Conservation (phyloP, 495 filamentous ascomycete genomes). For the Xylaria longipes region DNA sequence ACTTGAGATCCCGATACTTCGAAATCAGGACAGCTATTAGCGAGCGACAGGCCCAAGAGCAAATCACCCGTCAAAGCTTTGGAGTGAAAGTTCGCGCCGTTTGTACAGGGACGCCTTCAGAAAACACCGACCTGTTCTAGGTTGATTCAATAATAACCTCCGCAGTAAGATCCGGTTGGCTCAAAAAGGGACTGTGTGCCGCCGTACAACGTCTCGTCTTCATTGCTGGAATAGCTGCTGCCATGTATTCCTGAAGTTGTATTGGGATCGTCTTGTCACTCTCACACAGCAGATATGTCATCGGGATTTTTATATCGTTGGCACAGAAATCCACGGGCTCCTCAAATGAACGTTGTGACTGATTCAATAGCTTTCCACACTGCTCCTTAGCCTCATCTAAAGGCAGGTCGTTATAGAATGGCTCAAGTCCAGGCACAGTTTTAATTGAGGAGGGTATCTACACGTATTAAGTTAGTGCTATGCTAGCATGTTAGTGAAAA, state of each 20-base stretch:
- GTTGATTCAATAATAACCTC: constrained; percentile 11
- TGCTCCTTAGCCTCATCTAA: neutral
- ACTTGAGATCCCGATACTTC: no score
- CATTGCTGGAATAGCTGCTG: constrained; percentile 3
- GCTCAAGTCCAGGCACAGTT: neutral
- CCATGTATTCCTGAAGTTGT: constrained; percentile 7
- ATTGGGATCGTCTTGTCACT: neutral
- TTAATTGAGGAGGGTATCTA: neutral
- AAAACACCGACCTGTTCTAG: neutral
- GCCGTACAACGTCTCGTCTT: neutral
- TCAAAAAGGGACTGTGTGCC: constrained; percentile 21
- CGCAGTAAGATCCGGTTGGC: neutral
- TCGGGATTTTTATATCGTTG: constrained; percentile 12
- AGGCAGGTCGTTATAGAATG: constrained; percentile 16
- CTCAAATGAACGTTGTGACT: constrained; percentile 14
- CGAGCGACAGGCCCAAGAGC: no score
- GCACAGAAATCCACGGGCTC: constrained; percentile 10
- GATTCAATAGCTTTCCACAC: neutral
- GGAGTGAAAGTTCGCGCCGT: no score
- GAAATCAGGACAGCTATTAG: no score
- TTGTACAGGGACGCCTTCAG: no score
- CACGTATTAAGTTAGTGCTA: neutral
- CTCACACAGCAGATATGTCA: constrained; percentile 16
- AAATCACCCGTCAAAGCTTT: no score
- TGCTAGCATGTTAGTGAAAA: neutral